phyloP scores from a whole-genome alignment of 805 yeast species.

The Lipomyces starkeyi region DNA sequence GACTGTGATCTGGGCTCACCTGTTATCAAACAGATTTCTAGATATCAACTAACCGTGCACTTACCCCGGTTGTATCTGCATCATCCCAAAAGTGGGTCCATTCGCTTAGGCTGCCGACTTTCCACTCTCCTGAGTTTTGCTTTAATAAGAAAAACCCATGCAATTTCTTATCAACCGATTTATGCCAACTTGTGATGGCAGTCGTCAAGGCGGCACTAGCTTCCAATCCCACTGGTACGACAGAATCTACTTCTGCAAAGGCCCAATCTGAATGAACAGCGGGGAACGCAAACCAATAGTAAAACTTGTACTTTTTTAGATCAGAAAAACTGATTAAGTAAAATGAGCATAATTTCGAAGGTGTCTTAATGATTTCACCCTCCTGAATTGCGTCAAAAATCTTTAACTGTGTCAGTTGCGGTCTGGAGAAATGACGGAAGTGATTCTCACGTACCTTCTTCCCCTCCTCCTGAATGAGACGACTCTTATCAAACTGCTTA shows the following conservation, averaged over 20 bases:
- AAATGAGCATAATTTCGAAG: conserved; percentile 53
- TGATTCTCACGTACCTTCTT: conserved; percentile 34
- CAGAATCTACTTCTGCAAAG: conserved; percentile 9
- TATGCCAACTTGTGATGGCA: conserved; percentile 30
- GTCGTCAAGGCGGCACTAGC: conserved; percentile 15
- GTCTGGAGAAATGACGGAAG: neutral
- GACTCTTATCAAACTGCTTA: conserved; percentile 67
- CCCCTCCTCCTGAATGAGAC: conserved; percentile 56
- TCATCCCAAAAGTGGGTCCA: conserved; percentile 38
- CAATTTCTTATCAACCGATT: conserved; percentile 4
- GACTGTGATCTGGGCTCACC: conserved; percentile 43
- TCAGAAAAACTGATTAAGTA: conserved; percentile 77
- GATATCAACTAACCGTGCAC: neutral
- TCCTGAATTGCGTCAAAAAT: conserved; percentile 44
- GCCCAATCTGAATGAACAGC: conserved; percentile 61
- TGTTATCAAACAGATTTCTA: neutral
- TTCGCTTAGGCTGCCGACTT: conserved; percentile 28
- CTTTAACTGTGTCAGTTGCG: conserved; percentile 1
- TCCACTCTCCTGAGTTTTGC: conserved; percentile 34
- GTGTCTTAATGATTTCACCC: conserved; percentile 49
- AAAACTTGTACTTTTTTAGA: conserved; percentile 83
- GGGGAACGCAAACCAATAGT: conserved; percentile 91
- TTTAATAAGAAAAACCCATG: conserved; percentile 39
- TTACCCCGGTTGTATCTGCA: neutral
- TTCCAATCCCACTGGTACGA: neutral